These are phyloP conservation scores for Rhododendron mucronatum DNA, from an alignment of 148 eudicot genomes.

Conservation along the genomic window DNA sequence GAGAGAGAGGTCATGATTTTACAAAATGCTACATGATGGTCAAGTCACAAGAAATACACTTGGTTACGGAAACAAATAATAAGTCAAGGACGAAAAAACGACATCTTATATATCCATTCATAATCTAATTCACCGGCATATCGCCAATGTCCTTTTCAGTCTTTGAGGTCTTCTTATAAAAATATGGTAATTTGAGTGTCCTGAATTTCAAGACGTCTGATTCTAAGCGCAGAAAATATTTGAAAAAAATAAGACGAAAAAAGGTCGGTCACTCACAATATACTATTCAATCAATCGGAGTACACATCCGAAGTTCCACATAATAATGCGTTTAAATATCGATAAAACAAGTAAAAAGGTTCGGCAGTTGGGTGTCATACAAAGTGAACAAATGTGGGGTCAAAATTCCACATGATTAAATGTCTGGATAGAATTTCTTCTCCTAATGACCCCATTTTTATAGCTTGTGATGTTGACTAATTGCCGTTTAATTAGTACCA, in stretches of 20 bases:
- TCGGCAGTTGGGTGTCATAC: neutral
- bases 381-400: neutral
- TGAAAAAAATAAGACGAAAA: neutral
- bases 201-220: neutral
- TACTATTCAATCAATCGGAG: neutral
- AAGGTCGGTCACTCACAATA: neutral
- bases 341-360: neutral
- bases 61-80: neutral
- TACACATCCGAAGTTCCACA: neutral
- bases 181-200: neutral
- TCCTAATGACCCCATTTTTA: neutral
- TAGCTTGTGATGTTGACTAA: neutral
- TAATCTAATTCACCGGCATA: neutral
- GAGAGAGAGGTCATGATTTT: neutral
- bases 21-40: neutral
- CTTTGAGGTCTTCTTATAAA: neutral
- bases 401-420: neutral
- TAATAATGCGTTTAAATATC: neutral
- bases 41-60: neutral
- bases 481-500: neutral
- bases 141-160: neutral
- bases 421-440: neutral
- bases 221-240: neutral
- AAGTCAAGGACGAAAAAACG: neutral
- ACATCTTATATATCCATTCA: neutral